Conservation (phyloP, 2,329 filamentous ascomycete species). For the Lithohypha guttulata region DNA sequence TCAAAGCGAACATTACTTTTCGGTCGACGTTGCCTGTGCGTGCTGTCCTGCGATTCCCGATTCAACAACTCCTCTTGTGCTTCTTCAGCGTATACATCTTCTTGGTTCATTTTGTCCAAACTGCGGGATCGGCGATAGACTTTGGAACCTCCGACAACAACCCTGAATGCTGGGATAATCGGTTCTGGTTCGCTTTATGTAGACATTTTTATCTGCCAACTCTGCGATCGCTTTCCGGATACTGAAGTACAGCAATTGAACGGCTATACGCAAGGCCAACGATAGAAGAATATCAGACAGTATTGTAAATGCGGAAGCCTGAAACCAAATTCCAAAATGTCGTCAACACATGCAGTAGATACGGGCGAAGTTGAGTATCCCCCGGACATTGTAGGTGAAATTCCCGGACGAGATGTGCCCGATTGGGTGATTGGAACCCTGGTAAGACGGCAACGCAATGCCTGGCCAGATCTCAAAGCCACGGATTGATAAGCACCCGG, state of each 20-base stretch:
- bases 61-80: conserved; percentile 24
- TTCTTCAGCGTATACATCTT: conserved; percentile 26
- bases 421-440: too few species aligned
- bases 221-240: too few species aligned
- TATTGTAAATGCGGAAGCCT: too few species aligned
- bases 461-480: neutral
- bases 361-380: too few species aligned
- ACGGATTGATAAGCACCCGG: neutral
- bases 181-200: neutral
- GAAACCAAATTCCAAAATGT: too few species aligned
- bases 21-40: neutral
- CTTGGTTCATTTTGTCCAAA: conserved; percentile 25
- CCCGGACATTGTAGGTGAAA: too few species aligned
- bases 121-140: neutral
- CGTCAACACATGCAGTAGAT: too few species aligned
- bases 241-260: too few species aligned
- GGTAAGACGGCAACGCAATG: too few species aligned
- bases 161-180: neutral
- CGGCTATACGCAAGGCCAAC: too few species aligned
- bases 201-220: conserved; percentile 37
- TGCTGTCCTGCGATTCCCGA: conserved; percentile 9
- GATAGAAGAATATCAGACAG: too few species aligned
- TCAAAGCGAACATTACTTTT: conserved; percentile 12
- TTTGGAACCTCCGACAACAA: neutral
- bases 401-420: too few species aligned